Base-by-base conservation (phyloP, 192 early-diverging fungal species). In the Coemansia sp. region DNA sequence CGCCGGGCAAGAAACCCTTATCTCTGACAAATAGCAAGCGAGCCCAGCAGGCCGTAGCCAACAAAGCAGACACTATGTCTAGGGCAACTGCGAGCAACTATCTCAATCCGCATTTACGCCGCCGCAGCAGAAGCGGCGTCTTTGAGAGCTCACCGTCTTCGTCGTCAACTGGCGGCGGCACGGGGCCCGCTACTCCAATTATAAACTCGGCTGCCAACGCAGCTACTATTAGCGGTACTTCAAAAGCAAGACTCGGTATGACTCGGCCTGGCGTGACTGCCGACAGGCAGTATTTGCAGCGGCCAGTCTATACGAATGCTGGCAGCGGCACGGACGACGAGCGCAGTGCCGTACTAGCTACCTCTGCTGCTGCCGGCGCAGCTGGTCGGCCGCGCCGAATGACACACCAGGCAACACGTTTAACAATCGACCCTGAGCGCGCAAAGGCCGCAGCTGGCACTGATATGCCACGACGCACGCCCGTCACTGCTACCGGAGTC, bases 11-110 rank as follows among this genome's bases (percentile, higher is more conserved):
- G 29, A 55, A 55, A 29, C 53, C 53, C 11, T 34, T 55, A 30
- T 55, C 53, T 32, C 29, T 55, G 15, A 10, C 53, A 16, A 55
- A 30, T 29, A 55, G 68, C 60, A 30, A 27, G 50, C 67, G 67
- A 61, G 35, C 22, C 39, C 44, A 68, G 44, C 43, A 59, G 59
- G 32, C 67, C 37, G 29, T 41, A 13, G n/a, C 40, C 40, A 53
- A 50, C 60, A 60, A 67, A 53, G 52, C 49, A 8, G 64, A 68
- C 29, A 74, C 65, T 3, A 82, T 82, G 80, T 82, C 80, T 44
- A 74, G 80, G 16, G 80, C 80, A 18, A 76, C 80, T 2, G 80
- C 80, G 8, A 82, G 80, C 65, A 82, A 76, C 68, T 82, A 70
- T 66, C 80, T 82, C 4, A 73, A 82, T 43, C 79, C 80, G 18